phyloP scores from a whole-genome alignment of 1,284 basidiomycete genomes.

The Leccinum solheimii region DNA sequence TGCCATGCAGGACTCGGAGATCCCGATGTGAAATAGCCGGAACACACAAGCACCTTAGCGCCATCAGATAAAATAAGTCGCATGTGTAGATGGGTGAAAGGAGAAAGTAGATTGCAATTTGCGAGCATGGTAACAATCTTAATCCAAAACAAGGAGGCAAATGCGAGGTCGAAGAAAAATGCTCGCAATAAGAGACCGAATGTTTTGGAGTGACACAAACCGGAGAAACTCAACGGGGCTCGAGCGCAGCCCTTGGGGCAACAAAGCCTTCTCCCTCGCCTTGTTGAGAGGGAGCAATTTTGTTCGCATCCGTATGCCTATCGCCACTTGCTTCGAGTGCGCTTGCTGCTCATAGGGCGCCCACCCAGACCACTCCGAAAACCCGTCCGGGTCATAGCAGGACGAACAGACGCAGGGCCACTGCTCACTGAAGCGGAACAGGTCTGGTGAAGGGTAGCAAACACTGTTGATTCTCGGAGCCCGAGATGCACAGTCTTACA shows the following conservation, averaged over 20 bases:
- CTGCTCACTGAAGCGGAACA: slow-evolving; percentile 47
- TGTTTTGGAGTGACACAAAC: neutral
- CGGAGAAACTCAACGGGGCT: slow-evolving; percentile 52
- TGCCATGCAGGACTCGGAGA: neutral
- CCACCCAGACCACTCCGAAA: slow-evolving; percentile 66
- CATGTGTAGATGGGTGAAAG: too few relatives aligned
- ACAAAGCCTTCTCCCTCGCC: slow-evolving; percentile 36
- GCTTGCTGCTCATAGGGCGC: slow-evolving; percentile 51
- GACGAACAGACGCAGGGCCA: slow-evolving; percentile 45
- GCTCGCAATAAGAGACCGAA: neutral
- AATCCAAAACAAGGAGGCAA: neutral
- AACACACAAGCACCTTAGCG: neutral
- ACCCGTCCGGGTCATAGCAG: slow-evolving; percentile 67
- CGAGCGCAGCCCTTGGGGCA: slow-evolving; percentile 34
- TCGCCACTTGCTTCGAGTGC: slow-evolving; percentile 67
- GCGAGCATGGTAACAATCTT: neutral
- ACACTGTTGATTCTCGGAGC: neutral
- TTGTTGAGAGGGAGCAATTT: slow-evolving; percentile 30
- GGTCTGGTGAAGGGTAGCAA: neutral
- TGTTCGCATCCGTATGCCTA: slow-evolving; percentile 47
- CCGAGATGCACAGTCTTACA: neutral
- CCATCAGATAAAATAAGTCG: neutral
- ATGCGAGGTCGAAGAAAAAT: neutral
- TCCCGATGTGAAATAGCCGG: neutral
- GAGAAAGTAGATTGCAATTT: neutral